Evolutionary conservation across 257 asterid species (phyloP), one percentile per base, ranked within the genome.

Genomic region (Capsicum rhomboideum): DNA sequence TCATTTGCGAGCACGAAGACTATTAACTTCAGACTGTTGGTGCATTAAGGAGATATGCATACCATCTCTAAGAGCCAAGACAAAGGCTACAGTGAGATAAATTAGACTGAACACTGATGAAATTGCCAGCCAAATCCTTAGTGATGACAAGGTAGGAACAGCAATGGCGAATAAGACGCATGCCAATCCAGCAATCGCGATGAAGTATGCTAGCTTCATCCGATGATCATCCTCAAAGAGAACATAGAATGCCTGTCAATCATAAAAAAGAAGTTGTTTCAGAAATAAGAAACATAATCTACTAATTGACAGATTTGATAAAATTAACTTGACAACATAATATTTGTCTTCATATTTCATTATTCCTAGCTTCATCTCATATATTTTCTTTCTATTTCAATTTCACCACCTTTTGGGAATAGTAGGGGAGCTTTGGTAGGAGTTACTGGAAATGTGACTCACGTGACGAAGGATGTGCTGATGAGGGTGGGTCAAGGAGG

Each of bases 71-170:
- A 96, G 92, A 55, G 99, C 85, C 40, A 96, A 89, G 0, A 85
- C 88, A 61, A 93, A 87, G 82, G 91, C 96, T 34, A 91, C 82
- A 54, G 91, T 87, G 44, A 95, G 91, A 87, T 93, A 95, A 50
- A 94, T 88, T 69, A 93, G 83, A 85, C 98, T 95, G 87, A 91
- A 92, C 74, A 93, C 49, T 0, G 97, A 91, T 2, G 99, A 95
- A 87, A 96, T 86, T 5, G 88, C 92, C 58, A 96, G 91, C 99
- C 99, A 96, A 77, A 91, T 28, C 78, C 95, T 86, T 82, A 96
- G 85, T 0, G 99, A 98, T 40, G 99, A 96, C 83, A 96, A 91
- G 88, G 94, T 97, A 21, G 99, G 99, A 78, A 92, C 87, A 28
- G 86, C 85, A 83, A 96, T 94, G 75, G 99, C 99, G 61, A 94